Percentiles rank a stretch among this genome's conserved stretches.
Evolutionary conservation across 768 basidiomycete genomes (phyloP).

Genomic region (Naganishia randhawae): DNA sequence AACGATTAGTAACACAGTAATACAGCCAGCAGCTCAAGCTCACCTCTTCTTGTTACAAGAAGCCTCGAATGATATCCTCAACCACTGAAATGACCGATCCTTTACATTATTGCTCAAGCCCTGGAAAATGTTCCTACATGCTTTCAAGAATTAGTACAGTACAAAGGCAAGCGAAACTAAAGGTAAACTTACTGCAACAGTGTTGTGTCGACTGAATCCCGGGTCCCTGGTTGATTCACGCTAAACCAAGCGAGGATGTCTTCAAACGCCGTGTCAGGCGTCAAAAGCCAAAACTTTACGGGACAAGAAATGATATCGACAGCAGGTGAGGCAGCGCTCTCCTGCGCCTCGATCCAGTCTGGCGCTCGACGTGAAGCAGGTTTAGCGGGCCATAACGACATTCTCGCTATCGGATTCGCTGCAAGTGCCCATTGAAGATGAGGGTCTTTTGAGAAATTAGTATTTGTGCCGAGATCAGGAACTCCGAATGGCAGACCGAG

Average conservation of each 20-base stretch:
- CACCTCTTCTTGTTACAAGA: conserved; percentile 17
- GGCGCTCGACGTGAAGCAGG: conserved; percentile 27
- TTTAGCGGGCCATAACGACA: conserved; percentile 36
- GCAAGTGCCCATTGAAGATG: conserved; percentile 41
- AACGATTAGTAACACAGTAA: no score
- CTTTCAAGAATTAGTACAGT: background rate
- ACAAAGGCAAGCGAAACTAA: background rate
- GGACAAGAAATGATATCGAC: conserved; percentile 41
- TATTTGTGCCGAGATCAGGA: conserved; percentile 47
- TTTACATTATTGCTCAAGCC: background rate
- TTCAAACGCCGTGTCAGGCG: conserved; percentile 37
- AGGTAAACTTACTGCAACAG: background rate
- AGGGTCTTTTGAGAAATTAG: conserved; percentile 45
- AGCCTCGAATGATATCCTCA: conserved; percentile 12
- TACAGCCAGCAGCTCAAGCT: conserved; percentile 1
- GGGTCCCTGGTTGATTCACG: conserved; percentile 23
- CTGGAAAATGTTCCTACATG: conserved; percentile 36
- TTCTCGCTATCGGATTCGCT: conserved; percentile 28
- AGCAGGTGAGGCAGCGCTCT: conserved; percentile 28
- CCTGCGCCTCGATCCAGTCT: conserved; percentile 46
- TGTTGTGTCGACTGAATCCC: background rate
- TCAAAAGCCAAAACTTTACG: conserved; percentile 39
- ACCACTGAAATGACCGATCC: conserved; percentile 7
- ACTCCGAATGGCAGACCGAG: conserved; percentile 50
- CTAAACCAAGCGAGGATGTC: conserved; percentile 38